Evolutionary conservation across 192 early-diverging fungal species (phyloP), one percentile per base, ranked within the genome.

Genomic region (Coemansia sp.): DNA sequence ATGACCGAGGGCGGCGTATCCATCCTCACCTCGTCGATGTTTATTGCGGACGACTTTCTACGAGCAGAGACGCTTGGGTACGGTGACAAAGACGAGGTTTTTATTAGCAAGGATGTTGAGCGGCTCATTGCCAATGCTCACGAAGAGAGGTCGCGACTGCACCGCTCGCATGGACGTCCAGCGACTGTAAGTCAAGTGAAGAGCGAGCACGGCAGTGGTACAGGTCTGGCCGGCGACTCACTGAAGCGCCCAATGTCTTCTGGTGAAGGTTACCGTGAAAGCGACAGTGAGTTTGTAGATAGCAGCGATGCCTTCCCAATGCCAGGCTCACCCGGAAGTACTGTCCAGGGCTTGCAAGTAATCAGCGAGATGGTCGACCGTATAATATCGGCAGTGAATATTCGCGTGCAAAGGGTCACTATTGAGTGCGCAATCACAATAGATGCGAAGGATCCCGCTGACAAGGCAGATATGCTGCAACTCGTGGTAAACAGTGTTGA

Each of bases 31-130:
- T 89, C 93, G 9, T 94, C 94, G 3, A 77, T 94, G 18, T 89
- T 90, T 64, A 89, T 96, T 59, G 94, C 94, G 8, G 92, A 87
- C 49, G 93, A 93, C 71, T 96, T 96, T 81, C 63, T 96, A 41
- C 83, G 85, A 41, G 81, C 85, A 21, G 87, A 87, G 54, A 83
- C 80, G 24, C 68, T 87, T 47, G 74, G 83, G 21, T 83, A 83
- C 24, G 88, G 87, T 53, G 80, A 85, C 30, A 89, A 89, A 34
- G 88, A 86, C 56, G 84, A 82, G 18, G 22, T 72, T 18, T 76
- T 76, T 51, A 69, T 82, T 18, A 82, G 70, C 61, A 82, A 76
- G 61, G 79, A 82, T 28, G 79, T 83, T 21, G 82, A 83, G 54
- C 68, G 74, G 22, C 57, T 83, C 54, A 62, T 81, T 18, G 70